Base-by-base conservation (phyloP, 2,329 filamentous ascomycete genomes). In the Grosmannia penicillata region DNA sequence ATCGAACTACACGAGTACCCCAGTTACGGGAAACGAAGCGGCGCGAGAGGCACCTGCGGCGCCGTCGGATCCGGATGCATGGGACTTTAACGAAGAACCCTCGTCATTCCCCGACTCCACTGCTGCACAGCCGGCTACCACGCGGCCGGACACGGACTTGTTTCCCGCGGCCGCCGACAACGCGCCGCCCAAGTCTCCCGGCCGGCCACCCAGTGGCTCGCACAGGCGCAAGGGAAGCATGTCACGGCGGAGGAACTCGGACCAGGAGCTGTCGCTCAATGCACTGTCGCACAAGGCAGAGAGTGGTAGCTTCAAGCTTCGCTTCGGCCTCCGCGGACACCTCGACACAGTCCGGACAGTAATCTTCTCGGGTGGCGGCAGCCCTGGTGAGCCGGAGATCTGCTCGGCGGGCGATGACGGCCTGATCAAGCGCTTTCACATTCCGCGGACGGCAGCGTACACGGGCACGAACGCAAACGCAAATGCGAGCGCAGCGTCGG, bases 381-480 rank as follows among this genome's bases (percentile, higher is more conserved):
- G 86, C 52, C 87, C 87, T 4, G 85, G 84, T 4, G 91, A 98
- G 54, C 91, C 91, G 2, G 91, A 98, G 57, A 89, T 98, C 38
- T 96, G 89, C 59, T 98, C 89, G 4, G 85, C 83, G 36, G 85
- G 89, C 40, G 91, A 98, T 51, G 91, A 98, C 55, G 89, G 89
- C 41, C 82, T 89, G 50, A 82, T 98, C 56, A 98, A 98, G 59
- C 76, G 91, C 37, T 98, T 93, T 78, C 87, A 93, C 51, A 86
- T 98, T 43, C 91, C 91, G 9, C 78, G 82, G 30, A 82, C 87
- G 40, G 57, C 65, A 48, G 50, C 62, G 54, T 54, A 73, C 59
- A 48, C 59, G 7, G 60, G 57, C 11, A 42, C 44, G n/a, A 31
- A 7, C 11, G n/a, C n/a, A n/a, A n/a, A n/a, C n/a, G n/a, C n/a